These are phyloP conservation scores for Salmacisia buchloeana DNA, from an alignment of 1,284 basidiomycete species.

Conservation along the genomic window DNA sequence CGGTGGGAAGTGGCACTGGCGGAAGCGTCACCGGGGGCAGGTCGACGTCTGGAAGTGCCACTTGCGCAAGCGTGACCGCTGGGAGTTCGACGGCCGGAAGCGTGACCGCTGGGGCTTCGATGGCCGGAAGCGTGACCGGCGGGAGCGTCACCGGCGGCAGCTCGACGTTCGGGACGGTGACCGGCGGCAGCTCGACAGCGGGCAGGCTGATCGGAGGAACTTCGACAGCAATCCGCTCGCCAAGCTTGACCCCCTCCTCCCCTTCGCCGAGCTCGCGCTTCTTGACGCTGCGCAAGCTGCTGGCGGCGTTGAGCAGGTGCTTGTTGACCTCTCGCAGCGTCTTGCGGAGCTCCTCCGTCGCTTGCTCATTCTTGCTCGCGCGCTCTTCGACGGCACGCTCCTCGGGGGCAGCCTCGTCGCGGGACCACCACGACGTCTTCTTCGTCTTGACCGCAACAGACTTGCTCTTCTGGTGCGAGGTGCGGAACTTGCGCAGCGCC, in stretches of 20 bases:
- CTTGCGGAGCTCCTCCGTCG: constrained; percentile 3
- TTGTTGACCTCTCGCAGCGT: constrained; percentile 1
- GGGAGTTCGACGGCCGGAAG: too few relatives aligned
- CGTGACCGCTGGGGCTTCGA: too few relatives aligned
- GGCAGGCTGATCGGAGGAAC: too few relatives aligned
- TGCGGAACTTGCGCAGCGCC: constrained; percentile 3
- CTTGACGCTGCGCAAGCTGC: neutral
- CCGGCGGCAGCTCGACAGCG: too few relatives aligned
- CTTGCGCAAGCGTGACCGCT: too few relatives aligned
- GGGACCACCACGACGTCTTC: neutral
- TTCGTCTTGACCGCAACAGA: neutral
- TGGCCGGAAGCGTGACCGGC: too few relatives aligned
- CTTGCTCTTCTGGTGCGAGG: neutral
- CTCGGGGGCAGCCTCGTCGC: neutral
- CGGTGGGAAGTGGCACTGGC: neutral
- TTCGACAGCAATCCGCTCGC: too few relatives aligned
- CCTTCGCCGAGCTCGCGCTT: neutral
- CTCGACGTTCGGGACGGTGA: too few relatives aligned
- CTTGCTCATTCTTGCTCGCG: neutral
- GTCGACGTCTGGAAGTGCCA: too few relatives aligned
- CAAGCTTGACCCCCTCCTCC: too few relatives aligned
- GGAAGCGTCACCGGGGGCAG: neutral
- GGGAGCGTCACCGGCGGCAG: too few relatives aligned
- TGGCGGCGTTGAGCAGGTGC: constrained; percentile 4
- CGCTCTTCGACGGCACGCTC: neutral